These are phyloP conservation scores for Dryas alaskensis DNA, from an alignment of 306 rosid genomes.

Conservation along the genomic window DNA sequence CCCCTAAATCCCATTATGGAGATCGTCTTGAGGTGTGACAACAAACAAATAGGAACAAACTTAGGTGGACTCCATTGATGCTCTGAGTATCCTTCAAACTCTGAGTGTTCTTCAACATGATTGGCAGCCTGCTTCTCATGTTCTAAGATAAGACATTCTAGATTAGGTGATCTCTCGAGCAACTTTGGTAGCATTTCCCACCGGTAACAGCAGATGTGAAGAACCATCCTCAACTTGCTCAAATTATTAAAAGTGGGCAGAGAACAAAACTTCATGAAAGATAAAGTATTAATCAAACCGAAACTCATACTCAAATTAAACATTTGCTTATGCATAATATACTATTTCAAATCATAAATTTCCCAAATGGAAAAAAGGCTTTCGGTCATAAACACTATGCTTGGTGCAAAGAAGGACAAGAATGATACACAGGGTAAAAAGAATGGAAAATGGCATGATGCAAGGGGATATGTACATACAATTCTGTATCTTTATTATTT, in stretches of 20 bases:
- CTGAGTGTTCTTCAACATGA: background rate
- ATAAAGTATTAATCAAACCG: background rate
- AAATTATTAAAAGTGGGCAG: background rate
- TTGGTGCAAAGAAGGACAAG: too few species aligned
- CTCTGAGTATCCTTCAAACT: background rate
- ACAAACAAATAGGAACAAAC: background rate
- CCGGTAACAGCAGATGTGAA: background rate
- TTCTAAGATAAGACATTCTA: background rate
- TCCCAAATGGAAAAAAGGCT: too few species aligned
- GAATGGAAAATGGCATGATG: too few species aligned
- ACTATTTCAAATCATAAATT: too few species aligned
- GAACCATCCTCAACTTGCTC: background rate
- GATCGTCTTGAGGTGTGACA: background rate
- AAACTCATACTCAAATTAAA: too few species aligned
- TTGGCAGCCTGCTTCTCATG: background rate
- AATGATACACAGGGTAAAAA: background rate
- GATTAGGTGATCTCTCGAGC: slow-evolving; percentile 8
- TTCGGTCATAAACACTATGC: too few species aligned
- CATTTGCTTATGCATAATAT: too few species aligned
- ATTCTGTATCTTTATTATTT: too few species aligned
- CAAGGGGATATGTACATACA: background rate
- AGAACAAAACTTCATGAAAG: background rate
- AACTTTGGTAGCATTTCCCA: background rate
- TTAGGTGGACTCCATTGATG: slow-evolving; percentile 5
- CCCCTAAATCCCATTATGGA: background rate